Base-by-base conservation (phyloP, 345 rosid species). In the Lepidium sativum region DNA sequence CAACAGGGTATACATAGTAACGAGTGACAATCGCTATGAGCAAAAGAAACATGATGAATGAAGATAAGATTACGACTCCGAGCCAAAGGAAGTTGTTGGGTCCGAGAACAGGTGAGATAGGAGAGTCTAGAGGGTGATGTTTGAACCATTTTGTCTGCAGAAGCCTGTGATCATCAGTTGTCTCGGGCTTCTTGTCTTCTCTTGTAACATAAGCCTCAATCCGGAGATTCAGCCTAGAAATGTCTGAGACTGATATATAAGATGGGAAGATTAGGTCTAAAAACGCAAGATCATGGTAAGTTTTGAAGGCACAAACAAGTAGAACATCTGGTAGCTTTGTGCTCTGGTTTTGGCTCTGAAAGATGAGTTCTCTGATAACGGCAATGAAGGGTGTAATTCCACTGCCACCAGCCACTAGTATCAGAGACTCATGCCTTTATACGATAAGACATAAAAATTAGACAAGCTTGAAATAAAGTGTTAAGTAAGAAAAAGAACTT, bases 351-450 rank as follows among this genome's bases (percentile, higher is more conserved):
- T 65, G 76, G 75, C 79, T 66, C 14, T 53, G 53, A 17, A 21
- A 80, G 8, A 86, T 63, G 70, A 92, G 83, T 34, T 92, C 88
- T 18, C 91, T 76, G 15, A 83, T 77, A 18, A 89, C 80, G 9
- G 94, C 84, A 54, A 89, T 82, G 74, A 87, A 84, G 18, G 98
- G 95, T 6, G 97, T 82, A 16, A 92, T 77, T 41, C 88, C 89
- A 8, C 94, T 87, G 15, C 96, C 97, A 51, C 97, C 98, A 7
- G 94, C 79, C 61, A 89, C 75, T 82, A 89, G 76, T 69, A 89
- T 86, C 34, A 89, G 79, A 45, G 54, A 70, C 17, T 79, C 86
- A 53, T 83, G 78, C 80, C 95, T 86, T 70, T 20, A 18, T 48
- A n/a, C n/a, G n/a, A n/a, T n/a, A n/a, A n/a, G n/a, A n/a, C n/a